A percentile compares a stretch with the other conserved stretches of the same genome.
phyloP scores from a whole-genome alignment of 2,329 filamentous ascomycete species.

The Arachnopeziza araneosa region DNA sequence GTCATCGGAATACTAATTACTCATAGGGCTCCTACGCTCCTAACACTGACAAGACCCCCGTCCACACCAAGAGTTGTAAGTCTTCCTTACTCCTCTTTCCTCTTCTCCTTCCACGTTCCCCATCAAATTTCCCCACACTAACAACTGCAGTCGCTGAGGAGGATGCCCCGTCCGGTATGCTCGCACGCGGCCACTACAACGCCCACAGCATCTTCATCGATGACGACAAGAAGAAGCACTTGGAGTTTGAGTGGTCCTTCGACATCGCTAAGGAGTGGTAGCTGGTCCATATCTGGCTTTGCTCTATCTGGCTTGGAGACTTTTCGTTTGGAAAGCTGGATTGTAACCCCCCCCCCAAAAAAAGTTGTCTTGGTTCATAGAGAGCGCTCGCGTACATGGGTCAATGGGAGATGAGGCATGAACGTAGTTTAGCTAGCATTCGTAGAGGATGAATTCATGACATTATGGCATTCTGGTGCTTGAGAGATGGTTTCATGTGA shows the following conservation, averaged over 20 bases:
- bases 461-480: not conserved
- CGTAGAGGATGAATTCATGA: not conserved
- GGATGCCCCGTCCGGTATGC: conserved; percentile 86
- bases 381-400: not conserved
- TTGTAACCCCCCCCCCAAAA: not conserved
- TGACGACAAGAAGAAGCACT: conserved; percentile 85
- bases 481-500: not conserved
- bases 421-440: not conserved
- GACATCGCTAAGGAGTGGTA: conserved; percentile 97
- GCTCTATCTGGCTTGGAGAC: not conserved
- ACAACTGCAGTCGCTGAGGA: conserved; percentile 69
- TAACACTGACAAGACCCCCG: conserved; percentile 78
- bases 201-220: conserved; percentile 88
- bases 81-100: conserved; percentile 18
- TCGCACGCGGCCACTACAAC: conserved; percentile 85
- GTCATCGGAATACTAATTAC: not conserved
- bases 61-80: conserved; percentile 91
- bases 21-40: conserved; percentile 82
- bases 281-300: not conserved
- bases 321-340: not conserved
- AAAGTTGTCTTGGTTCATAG: not conserved
- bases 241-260: conserved; percentile 94
- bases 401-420: not conserved
- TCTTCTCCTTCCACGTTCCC: conserved; percentile 35
- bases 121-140: conserved; percentile 3